Evolutionary conservation across 2,329 filamentous ascomycete genomes (phyloP).

Genomic region (Xylariales sp.): DNA sequence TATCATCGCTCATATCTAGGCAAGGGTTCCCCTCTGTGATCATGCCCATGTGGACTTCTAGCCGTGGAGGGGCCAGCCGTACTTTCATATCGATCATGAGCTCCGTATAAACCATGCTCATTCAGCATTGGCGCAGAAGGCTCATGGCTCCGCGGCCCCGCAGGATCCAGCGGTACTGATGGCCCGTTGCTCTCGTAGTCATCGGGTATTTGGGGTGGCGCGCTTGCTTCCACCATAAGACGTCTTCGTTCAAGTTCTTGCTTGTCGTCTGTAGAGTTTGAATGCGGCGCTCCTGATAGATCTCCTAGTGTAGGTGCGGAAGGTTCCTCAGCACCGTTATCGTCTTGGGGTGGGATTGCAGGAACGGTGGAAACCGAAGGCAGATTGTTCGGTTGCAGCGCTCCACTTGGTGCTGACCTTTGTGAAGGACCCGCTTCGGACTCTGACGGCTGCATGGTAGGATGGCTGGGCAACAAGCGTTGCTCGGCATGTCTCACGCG

Average conservation of each 20-base stretch:
- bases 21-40: slow-evolving; percentile 23
- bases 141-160: slow-evolving; percentile 20
- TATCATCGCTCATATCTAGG: slow-evolving; percentile 31
- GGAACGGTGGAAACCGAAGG: slow-evolving; percentile 4
- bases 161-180: slow-evolving; percentile 15
- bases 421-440: slow-evolving; percentile 38
- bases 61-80: slow-evolving; percentile 43
- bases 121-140: slow-evolving; percentile 27
- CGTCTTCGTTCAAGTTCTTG: slow-evolving; percentile 59
- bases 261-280: slow-evolving; percentile 59
- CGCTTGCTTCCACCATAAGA: slow-evolving; percentile 47
- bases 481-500: slow-evolving; percentile 72
- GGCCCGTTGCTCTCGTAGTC: slow-evolving; percentile 37
- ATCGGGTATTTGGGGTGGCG: slow-evolving; percentile 38
- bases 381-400: slow-evolving; percentile 4
- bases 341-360: slow-evolving; percentile 14
- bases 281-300: slow-evolving; percentile 24
- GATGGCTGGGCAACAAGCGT: slow-evolving; percentile 75
- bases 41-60: slow-evolving; percentile 17
- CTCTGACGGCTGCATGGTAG: slow-evolving; percentile 38
- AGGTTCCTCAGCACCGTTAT: slow-evolving; percentile 26
- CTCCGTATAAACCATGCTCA: slow-evolving; percentile 18
- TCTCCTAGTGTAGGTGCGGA: slow-evolving; percentile 45
- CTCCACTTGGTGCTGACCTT: slow-evolving; percentile 20
- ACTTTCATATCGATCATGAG: slow-evolving; percentile 34